Conservation (phyloP, 805 yeast genomes). For the Ogataea polymorpha region DNA sequence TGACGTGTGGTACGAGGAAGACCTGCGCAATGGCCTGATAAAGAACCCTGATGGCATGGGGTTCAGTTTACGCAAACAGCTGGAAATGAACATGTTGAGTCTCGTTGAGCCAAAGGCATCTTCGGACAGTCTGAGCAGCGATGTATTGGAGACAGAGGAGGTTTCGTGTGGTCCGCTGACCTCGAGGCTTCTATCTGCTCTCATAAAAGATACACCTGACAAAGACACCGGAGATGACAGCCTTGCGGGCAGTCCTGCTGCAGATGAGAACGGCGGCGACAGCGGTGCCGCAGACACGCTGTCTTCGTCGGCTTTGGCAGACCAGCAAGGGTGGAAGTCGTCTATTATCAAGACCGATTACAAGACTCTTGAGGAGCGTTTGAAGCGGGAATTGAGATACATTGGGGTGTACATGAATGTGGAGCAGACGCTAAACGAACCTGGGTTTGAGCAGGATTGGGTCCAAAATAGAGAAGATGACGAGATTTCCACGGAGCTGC, state of each 20-base stretch:
- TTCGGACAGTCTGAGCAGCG: conserved; percentile 56
- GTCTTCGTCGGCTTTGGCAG: conserved; percentile 32
- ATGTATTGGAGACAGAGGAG: conserved; percentile 63
- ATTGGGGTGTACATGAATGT: conserved; percentile 85
- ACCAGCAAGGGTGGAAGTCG: conserved; percentile 47
- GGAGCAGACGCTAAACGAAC: conserved; percentile 36
- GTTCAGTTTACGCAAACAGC: conserved; percentile 19
- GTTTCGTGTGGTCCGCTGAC: conserved; percentile 91
- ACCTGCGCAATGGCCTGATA: conserved; percentile 36
- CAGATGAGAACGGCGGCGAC: conserved; percentile 8
- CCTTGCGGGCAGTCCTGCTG: conserved; percentile 22
- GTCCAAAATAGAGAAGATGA: conserved; percentile 82
- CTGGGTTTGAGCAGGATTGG: conserved; percentile 61
- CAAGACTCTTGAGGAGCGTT: conserved; percentile 77
- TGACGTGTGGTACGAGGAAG: conserved; percentile 86
- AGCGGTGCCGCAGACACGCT: conserved; percentile 6
- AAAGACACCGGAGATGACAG: conserved; percentile 19
- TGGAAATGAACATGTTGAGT: conserved; percentile 23
- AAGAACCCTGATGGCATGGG: conserved; percentile 15
- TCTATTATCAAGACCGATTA: conserved; percentile 57
- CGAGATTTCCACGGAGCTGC: conserved; percentile 81
- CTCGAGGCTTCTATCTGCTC: conserved; percentile 77
- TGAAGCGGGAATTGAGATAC: conserved; percentile 81
- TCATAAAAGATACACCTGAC: conserved; percentile 49
- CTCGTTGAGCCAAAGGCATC: conserved; percentile 53